Conservation (phyloP, 2,329 filamentous ascomycete genomes). For the Arthrinium phaeospermum region DNA sequence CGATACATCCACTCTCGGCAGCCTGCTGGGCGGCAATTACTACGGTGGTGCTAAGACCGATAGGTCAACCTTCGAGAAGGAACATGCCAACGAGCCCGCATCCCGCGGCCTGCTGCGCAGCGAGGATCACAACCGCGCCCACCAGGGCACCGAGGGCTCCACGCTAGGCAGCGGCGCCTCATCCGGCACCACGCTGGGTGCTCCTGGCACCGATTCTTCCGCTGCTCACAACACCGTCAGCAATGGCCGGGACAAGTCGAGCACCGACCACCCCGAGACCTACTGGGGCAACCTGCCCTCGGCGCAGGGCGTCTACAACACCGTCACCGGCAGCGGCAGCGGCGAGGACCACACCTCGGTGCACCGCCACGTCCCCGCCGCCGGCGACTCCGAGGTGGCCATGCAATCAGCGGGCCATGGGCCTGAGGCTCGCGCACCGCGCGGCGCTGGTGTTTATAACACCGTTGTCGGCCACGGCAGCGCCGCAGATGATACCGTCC, state of each 20-base stretch:
- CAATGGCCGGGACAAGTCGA: conserved; percentile 24
- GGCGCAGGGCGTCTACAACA: conserved; percentile 35
- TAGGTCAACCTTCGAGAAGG: background rate
- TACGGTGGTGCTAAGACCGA: background rate
- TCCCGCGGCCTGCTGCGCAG: background rate
- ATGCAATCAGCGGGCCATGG: background rate
- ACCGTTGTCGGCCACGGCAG: conserved; percentile 35
- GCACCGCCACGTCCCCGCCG: conserved; percentile 16
- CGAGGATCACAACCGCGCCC: background rate
- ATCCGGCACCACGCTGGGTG: background rate
- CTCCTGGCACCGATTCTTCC: background rate
- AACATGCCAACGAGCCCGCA: background rate
- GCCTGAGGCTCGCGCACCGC: background rate
- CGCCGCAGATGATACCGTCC: conserved; percentile 19
- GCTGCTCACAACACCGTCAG: background rate
- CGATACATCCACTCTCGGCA: background rate
- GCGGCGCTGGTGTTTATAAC: conserved; percentile 27
- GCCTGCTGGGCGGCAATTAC: background rate
- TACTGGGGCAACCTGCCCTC: conserved; percentile 38
- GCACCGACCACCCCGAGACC: conserved; percentile 28
- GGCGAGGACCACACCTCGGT: conserved; percentile 23
- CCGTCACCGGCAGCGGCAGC: conserved; percentile 31
- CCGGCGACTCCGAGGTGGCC: background rate
- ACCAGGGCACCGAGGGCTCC: background rate
- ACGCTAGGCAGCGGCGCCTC: background rate